Base-by-base conservation (phyloP, 2,329 filamentous ascomycete species). In the Fusarium equiseti region DNA sequence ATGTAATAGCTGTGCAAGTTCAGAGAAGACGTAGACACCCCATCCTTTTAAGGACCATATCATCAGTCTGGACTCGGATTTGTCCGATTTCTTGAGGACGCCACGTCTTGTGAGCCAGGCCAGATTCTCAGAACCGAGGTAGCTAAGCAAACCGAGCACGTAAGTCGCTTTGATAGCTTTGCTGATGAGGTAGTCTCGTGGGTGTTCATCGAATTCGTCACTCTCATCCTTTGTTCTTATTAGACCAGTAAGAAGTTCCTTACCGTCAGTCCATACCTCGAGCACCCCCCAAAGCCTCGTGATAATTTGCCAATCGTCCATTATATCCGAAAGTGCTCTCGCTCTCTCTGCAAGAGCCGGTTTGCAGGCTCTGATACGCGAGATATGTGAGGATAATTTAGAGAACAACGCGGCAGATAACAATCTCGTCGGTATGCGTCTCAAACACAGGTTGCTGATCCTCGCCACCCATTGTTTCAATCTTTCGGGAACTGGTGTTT, bases 221-320 rank as follows among this genome's bases (percentile, higher is more conserved):
- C 9, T 42, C 4, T 12, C 46, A 6, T 32, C 18, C 7, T 16
- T n/a, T 0, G 27, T 5, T 4, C 11, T 5, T 8, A 8, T 7
- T 1, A 65, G 18, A 9, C 22, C 11, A 2, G 7, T 4, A 6
- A 72, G 22, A 3, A 70, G 49, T 11, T 66, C 69, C 12, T 70
- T 72, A 12, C 56, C 51, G 2, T 63, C 53, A 4, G 46, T 24
- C 69, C 69, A 72, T 10, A 56, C 49, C 1, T 45, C 48, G 6
- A 71, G 3, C 3, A 70, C 10, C 0, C 69, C 69, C 69, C 69
- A 71, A 15, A 71, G 13, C 8, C 69, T 45, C 12, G 61, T 72
- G 3, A 72, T 59, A 3, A 65, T 66, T 5, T 72, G 69, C 69
- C 69, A 72, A 8, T 72, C 69, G n/a, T 72, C 69, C n/a, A 72